Evolutionary conservation across 2,329 filamentous ascomycete species (phyloP).

Genomic region (Apiospora malaysiana): DNA sequence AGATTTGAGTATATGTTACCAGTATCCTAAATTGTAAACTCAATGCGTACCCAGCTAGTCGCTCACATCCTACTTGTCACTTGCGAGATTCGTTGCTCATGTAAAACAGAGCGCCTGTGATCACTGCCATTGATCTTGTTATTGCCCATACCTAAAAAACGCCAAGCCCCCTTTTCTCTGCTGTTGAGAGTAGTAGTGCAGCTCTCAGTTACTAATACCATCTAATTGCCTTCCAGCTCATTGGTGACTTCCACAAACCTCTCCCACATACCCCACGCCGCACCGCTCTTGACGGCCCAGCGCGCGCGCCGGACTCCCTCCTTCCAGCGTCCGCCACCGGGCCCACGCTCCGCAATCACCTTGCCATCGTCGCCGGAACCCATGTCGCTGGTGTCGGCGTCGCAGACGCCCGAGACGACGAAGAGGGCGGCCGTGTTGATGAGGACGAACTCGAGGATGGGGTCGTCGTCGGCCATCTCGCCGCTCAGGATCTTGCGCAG

Average conservation of each 20-base stretch:
- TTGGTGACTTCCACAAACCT: constrained; percentile 86
- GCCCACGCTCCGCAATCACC: constrained; percentile 82
- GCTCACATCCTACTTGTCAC: too few relatives aligned
- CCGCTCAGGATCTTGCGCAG: constrained; percentile 77
- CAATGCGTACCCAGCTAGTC: too few relatives aligned
- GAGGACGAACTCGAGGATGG: constrained; percentile 90
- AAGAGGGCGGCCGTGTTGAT: constrained; percentile 92
- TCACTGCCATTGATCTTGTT: background rate
- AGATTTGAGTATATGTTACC: too few relatives aligned
- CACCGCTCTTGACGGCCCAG: constrained; percentile 86
- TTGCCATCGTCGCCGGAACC: constrained; percentile 79
- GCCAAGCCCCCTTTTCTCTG: background rate
- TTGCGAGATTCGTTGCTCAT: background rate
- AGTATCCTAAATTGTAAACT: too few relatives aligned
- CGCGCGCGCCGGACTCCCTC: constrained; percentile 87
- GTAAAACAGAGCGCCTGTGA: background rate
- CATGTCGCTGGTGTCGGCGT: constrained; percentile 81
- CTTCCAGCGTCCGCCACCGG: constrained; percentile 90
- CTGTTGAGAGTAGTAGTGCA: background rate
- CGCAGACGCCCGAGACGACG: constrained; percentile 84
- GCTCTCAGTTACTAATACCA: background rate
- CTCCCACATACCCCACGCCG: constrained; percentile 83
- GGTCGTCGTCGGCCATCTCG: constrained; percentile 72
- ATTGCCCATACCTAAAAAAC: background rate
- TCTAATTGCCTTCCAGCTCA: constrained; percentile 21